These are phyloP conservation scores for Globisporangium spiculum DNA, from an alignment of 352 stramenopile species.

Conservation along the genomic window DNA sequence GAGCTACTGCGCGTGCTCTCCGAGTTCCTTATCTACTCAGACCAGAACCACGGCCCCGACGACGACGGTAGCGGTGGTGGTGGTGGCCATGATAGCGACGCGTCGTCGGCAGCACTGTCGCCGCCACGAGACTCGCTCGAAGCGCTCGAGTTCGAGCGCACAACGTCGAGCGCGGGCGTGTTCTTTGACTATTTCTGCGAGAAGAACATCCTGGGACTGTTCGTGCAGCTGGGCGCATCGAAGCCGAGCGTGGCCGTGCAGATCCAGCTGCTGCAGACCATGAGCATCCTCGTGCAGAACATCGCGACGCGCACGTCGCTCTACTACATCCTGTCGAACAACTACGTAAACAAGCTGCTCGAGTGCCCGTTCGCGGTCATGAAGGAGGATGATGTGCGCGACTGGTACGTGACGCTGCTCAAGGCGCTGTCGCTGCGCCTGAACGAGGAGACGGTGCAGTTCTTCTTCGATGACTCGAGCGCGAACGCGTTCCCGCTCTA, in stretches of 20 bases:
- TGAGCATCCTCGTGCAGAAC: slow-evolving; percentile 91
- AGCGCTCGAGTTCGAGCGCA: slow-evolving; percentile 22
- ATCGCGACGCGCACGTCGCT: slow-evolving; percentile 87
- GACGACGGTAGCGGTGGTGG: slow-evolving; percentile 9
- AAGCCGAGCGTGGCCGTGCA: slow-evolving; percentile 67
- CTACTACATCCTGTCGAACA: slow-evolving; percentile 95
- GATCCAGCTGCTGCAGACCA: slow-evolving; percentile 91
- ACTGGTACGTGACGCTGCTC: slow-evolving; percentile 88
- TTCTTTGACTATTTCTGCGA: slow-evolving; percentile 98
- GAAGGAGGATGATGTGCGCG: slow-evolving; percentile 77
- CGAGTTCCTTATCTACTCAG: slow-evolving; percentile 88
- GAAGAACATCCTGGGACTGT: slow-evolving; percentile 92
- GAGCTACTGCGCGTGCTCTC: slow-evolving; percentile 77
- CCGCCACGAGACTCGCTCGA: slow-evolving; percentile 11
- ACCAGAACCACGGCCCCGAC: slow-evolving; percentile 59
- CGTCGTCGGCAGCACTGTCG: background rate
- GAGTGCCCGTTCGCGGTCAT: slow-evolving; percentile 71
- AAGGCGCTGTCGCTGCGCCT: slow-evolving; percentile 84
- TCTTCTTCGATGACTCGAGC: slow-evolving; percentile 73
- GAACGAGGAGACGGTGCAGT: slow-evolving; percentile 89
- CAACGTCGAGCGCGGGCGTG: slow-evolving; percentile 34
- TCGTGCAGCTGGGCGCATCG: slow-evolving; percentile 82
- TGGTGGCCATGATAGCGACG: background rate
- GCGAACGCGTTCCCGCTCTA: slow-evolving; percentile 66
- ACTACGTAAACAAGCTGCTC: slow-evolving; percentile 93